phyloP scores from a whole-genome alignment of 345 rosid species.

The Excoecaria agallocha region DNA sequence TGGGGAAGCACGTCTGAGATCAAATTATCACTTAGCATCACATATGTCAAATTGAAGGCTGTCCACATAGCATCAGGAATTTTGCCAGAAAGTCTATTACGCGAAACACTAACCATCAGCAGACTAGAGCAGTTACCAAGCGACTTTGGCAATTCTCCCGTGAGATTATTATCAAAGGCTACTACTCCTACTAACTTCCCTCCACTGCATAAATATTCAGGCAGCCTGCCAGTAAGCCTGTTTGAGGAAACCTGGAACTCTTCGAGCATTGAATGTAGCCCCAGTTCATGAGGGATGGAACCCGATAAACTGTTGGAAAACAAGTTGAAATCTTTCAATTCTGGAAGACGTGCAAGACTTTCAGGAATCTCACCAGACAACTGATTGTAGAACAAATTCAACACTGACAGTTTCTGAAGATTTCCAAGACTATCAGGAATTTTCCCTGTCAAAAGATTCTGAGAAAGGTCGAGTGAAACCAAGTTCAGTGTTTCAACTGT shows the following conservation, averaged over 20 bases:
- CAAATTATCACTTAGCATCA: constrained; percentile 34
- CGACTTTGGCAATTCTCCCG: constrained; percentile 52
- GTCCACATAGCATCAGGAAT: constrained; percentile 55
- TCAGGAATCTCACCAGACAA: constrained; percentile 54
- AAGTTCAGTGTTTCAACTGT: constrained; percentile 30
- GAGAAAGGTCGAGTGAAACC: constrained; percentile 44
- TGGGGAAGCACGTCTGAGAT: constrained; percentile 52
- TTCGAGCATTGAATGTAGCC: constrained; percentile 41
- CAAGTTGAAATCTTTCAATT: constrained; percentile 37
- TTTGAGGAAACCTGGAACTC: constrained; percentile 41
- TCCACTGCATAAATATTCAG: constrained; percentile 43
- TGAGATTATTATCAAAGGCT: constrained; percentile 42
- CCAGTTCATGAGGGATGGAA: constrained; percentile 50
- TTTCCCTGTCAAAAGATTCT: constrained; percentile 41
- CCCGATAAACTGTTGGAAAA: constrained; percentile 51
- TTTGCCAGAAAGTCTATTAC: constrained; percentile 41
- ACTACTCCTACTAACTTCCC: constrained; percentile 41
- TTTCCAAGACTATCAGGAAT: constrained; percentile 54
- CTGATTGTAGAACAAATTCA: constrained; percentile 40
- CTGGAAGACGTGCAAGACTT: constrained; percentile 42
- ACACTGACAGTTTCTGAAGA: constrained; percentile 25
- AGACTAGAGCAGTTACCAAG: constrained; percentile 52
- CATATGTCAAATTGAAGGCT: constrained; percentile 13
- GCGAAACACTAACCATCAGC: not conserved
- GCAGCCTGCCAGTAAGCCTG: constrained; percentile 43